These are phyloP conservation scores for Tylopilus sp. DNA, from an alignment of 768 basidiomycete species.

Conservation along the genomic window DNA sequence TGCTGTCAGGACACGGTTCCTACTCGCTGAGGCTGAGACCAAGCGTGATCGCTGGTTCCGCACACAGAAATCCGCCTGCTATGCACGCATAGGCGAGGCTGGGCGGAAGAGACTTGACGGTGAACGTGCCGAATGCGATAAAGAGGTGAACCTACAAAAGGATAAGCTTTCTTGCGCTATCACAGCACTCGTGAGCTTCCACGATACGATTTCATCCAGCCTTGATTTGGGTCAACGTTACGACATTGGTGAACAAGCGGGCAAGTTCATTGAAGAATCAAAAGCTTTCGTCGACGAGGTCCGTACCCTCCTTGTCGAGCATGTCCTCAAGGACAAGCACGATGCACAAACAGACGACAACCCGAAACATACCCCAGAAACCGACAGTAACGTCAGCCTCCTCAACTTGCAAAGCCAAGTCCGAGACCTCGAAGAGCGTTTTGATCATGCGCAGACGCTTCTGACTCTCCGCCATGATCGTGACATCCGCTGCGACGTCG, in stretches of 20 bases:
- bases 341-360: slow-evolving; percentile 1
- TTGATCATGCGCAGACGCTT: slow-evolving; percentile 30
- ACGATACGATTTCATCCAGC: slow-evolving; percentile 20
- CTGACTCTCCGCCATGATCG: slow-evolving; percentile 25
- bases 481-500: slow-evolving; percentile 18
- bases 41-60: slow-evolving; percentile 29
- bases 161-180: slow-evolving; percentile 27
- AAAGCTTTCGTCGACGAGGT: slow-evolving; percentile 24
- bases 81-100: slow-evolving; percentile 29
- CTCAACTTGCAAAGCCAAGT: slow-evolving; percentile 18
- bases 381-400: neutral
- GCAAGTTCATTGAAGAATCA: slow-evolving; percentile 23
- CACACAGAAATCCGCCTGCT: slow-evolving; percentile 29
- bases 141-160: slow-evolving; percentile 18
- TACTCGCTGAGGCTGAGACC: slow-evolving; percentile 27
- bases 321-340: slow-evolving; percentile 15
- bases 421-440: slow-evolving; percentile 24
- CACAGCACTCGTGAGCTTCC: slow-evolving; percentile 19
- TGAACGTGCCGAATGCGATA: slow-evolving; percentile 28
- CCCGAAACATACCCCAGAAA: neutral
- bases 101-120: slow-evolving; percentile 29
- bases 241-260: slow-evolving; percentile 18
- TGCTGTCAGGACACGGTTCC: slow-evolving; percentile 25
- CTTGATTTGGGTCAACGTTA: slow-evolving; percentile 30
- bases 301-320: slow-evolving; percentile 23